Conservation (phyloP, 192 early-diverging fungal species). For the Linnemannia schmuckeri region DNA sequence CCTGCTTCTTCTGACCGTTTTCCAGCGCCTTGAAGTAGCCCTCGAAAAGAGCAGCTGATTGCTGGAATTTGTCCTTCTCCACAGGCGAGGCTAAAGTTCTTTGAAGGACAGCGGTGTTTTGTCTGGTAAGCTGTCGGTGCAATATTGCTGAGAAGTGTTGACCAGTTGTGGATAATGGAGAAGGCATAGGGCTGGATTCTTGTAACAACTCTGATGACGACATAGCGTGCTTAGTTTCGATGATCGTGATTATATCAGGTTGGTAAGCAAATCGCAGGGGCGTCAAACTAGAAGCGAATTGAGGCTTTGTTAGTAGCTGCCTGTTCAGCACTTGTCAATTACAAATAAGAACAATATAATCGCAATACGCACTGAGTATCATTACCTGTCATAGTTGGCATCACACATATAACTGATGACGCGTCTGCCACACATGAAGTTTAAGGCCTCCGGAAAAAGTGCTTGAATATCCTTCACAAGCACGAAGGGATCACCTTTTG, state of each 20-base stretch:
- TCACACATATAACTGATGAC: background rate
- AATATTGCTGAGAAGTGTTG: no score
- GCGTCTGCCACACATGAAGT: slow-evolving; percentile 39
- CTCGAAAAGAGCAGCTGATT: no score
- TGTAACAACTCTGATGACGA: no score
- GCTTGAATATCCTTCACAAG: slow-evolving; percentile 14
- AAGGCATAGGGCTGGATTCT: no score
- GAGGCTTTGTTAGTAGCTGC: background rate
- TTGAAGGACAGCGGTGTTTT: background rate
- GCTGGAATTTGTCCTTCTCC: background rate
- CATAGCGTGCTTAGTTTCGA: no score
- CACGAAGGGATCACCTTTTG: background rate
- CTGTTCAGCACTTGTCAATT: background rate
- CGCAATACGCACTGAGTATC: no score
- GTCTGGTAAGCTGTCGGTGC: background rate
- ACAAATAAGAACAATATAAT: background rate
- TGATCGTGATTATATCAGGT: slow-evolving; percentile 18
- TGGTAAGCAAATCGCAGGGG: slow-evolving; percentile 29
- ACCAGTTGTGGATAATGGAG: background rate
- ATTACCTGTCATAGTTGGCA: no score
- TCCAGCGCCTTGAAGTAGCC: background rate
- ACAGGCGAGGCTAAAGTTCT: background rate
- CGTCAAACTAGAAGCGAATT: slow-evolving; percentile 37
- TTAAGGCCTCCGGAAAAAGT: slow-evolving; percentile 61
- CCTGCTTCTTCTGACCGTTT: background rate